A percentile compares a stretch with the other conserved stretches of the same genome.
Evolutionary conservation across 208 protist genomes (phyloP).

Genomic region (Crithidia bombi): DNA sequence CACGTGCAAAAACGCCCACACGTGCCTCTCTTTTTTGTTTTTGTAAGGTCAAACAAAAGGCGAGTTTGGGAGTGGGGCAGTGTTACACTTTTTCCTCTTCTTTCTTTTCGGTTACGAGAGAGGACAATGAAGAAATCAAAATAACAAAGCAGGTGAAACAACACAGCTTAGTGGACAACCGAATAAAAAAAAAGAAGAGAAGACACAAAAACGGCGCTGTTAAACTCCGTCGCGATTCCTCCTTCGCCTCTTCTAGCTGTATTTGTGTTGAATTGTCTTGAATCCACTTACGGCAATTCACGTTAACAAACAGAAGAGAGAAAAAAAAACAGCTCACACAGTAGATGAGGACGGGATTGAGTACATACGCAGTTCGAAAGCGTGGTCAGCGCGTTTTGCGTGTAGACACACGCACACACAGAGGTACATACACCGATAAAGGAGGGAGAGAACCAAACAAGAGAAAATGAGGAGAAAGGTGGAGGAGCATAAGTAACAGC

Average conservation of each 20-base stretch:
- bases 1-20: too few relatives aligned
- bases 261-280: constrained; percentile 1
- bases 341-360: too few relatives aligned
- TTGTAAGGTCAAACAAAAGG: background rate
- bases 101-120: background rate
- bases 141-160: background rate
- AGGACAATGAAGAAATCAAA: background rate
- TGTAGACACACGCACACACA: too few relatives aligned
- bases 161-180: background rate
- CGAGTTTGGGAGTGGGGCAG: background rate
- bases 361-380: too few relatives aligned
- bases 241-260: background rate
- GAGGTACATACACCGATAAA: too few relatives aligned
- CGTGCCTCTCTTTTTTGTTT: background rate
- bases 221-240: constrained; percentile 6
- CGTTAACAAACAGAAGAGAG: background rate
- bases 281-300: background rate
- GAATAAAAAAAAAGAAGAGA: constrained; percentile 13
- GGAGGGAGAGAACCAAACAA: too few relatives aligned
- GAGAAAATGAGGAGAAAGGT: too few relatives aligned
- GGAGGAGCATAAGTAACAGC: too few relatives aligned
- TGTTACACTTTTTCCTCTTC: background rate
- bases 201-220: constrained; percentile 11
- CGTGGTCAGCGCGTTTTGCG: too few relatives aligned
- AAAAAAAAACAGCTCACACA: background rate